Conservation (phyloP, 225 moss, liverwort and hornwort species). For the Anthoceros angustus region DNA sequence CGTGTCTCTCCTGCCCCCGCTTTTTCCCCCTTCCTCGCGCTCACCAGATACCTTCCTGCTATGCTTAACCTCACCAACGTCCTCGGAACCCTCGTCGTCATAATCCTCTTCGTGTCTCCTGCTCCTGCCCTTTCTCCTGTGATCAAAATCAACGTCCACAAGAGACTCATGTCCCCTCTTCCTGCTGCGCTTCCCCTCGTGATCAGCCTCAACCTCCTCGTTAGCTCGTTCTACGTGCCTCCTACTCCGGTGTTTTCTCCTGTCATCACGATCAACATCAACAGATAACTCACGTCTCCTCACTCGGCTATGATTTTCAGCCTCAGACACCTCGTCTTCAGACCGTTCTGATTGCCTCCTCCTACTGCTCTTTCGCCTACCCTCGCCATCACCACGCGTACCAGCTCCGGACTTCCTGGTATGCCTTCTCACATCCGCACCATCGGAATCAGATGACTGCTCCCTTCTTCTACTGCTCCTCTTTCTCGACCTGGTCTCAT, state of each 20-base stretch:
- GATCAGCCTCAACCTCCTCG: neutral
- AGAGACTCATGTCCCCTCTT: neutral
- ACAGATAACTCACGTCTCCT: conserved; percentile 12
- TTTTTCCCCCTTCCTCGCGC: conserved; percentile 7
- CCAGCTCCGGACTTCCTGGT: neutral
- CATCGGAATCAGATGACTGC: conserved; percentile 5
- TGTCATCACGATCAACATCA: conserved; percentile 25
- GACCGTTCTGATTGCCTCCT: too few species aligned
- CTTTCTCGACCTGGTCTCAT: neutral
- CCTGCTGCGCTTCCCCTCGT: neutral
- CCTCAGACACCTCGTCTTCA: too few species aligned
- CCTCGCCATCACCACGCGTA: conserved; percentile 14
- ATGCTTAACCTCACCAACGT: neutral
- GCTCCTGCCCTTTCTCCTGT: neutral
- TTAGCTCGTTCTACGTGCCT: neutral
- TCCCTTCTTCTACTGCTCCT: conserved; percentile 8
- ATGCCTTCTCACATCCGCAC: neutral
- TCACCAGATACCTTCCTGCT: conserved; percentile 7
- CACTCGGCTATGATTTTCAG: too few species aligned
- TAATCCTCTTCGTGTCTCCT: neutral
- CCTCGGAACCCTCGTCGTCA: neutral
- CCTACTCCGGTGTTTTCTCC: conserved; percentile 1
- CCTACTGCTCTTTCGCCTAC: conserved; percentile 15
- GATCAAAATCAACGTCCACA: neutral
- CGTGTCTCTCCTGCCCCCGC: neutral